Conservation (phyloP, 177 flowering plant species). For the Vitis hybrid region DNA sequence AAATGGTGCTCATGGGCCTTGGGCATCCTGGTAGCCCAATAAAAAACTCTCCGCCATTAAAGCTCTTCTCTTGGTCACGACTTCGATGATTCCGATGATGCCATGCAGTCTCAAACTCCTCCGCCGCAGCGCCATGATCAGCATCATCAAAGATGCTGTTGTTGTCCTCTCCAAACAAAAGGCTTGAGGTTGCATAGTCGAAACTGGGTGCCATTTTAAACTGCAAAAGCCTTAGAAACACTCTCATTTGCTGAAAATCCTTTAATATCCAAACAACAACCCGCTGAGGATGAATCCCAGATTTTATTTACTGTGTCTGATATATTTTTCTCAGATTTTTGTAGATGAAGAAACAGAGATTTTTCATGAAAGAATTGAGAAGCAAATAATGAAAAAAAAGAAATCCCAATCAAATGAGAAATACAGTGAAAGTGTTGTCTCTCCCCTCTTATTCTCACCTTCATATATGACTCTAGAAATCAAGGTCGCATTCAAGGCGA, state of each 20-base stretch:
- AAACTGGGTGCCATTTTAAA: constrained; percentile 57
- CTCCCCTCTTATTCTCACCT: not conserved
- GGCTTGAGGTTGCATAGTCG: constrained; percentile 54
- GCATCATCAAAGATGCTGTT: constrained; percentile 45
- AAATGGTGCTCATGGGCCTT: too few relatives aligned
- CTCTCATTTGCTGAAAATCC: constrained; percentile 2
- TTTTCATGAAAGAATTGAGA: not conserved
- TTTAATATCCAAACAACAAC: not conserved
- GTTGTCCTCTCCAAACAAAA: constrained; percentile 71
- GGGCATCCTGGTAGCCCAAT: constrained; percentile 21
- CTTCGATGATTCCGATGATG: constrained; percentile 15
- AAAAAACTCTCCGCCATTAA: constrained; percentile 17
- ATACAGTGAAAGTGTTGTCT: not conserved
- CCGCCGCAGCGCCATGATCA: constrained; percentile 28
- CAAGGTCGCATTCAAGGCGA: constrained; percentile 46
- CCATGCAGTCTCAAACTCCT: constrained; percentile 20
- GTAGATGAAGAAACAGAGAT: constrained; percentile 1
- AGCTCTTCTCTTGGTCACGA: constrained; percentile 17
- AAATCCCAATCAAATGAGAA: too few relatives aligned
- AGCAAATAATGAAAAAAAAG: not conserved
- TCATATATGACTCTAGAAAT: constrained; percentile 25
- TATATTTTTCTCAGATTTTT: constrained; percentile 3
- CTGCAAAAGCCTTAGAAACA: not conserved
- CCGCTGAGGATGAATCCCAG: not conserved
- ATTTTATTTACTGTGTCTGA: not conserved